Evolutionary conservation across 2,329 filamentous ascomycete genomes (phyloP), one percentile per base, ranked within the genome.

Genomic region (Microsporum canis): DNA sequence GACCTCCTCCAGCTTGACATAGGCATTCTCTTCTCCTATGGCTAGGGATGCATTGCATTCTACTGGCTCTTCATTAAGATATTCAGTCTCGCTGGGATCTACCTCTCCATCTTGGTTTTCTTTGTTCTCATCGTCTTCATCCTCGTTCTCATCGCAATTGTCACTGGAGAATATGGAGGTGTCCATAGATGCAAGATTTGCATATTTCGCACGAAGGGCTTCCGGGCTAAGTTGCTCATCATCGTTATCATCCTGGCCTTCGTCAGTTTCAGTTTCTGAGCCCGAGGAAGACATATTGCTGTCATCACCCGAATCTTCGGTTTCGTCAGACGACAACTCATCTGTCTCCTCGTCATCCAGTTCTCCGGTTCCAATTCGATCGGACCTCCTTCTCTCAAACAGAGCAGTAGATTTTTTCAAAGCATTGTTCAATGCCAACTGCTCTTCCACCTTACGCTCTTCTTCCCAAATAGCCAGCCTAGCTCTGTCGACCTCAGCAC

Each of bases 271-370:
- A 8, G 71, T 71, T 33, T 78, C 78, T 33, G 72, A 76, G 67
- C 65, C 73, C 59, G 65, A 78, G 66, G 66, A 78, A 69, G 65
- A 80, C 78, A 71, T 81, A 38, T 81, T 80, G 53, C 72, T 74
- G 62, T 79, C 82, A 34, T 79, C 77, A 14, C 80, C 79, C 36
- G 68, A 68, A 63, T 87, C 87, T 0, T 86, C 88, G 86, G 79
- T 63, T 86, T 88, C 65, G 58, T 60, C 61, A 8, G 69, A 70
- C 34, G 34, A 47, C 84, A 88, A 75, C 87, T 84, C 67, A 87
- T 89, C 68, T 88, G 79, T 57, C 84, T 89, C 70, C 82, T 80
- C 57, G 85, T 89, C 69, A 83, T 85, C 66, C 82, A 81, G 69
- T 76, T 86, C 36, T 78, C 80, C 45, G 72, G 73, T 45, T 85